Conservation (phyloP, 768 basidiomycete species). For the Albatrellus ellisii region DNA sequence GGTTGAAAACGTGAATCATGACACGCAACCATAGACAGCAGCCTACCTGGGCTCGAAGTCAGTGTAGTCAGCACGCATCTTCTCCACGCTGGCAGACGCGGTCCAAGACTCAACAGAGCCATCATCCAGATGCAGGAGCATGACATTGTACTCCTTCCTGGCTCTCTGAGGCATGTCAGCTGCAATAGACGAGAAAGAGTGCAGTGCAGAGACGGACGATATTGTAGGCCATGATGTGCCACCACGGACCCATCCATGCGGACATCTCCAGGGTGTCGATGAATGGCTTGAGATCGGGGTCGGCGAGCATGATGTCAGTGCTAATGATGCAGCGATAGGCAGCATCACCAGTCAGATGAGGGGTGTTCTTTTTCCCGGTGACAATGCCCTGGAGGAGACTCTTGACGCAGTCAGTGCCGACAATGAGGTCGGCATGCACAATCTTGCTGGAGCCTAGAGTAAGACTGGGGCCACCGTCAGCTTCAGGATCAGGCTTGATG, state of each 20-base stretch:
- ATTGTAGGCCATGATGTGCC: constrained; percentile 32
- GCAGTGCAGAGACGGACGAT: constrained; percentile 21
- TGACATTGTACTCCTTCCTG: constrained; percentile 25
- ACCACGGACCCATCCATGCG: constrained; percentile 43
- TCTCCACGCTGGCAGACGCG: constrained; percentile 27
- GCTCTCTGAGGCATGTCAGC: constrained; percentile 18
- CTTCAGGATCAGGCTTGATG: constrained; percentile 19
- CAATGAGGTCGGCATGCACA: constrained; percentile 23
- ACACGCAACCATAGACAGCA: neutral
- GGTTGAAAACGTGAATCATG: neutral
- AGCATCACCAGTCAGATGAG: constrained; percentile 43
- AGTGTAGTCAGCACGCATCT: constrained; percentile 28
- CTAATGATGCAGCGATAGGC: constrained; percentile 46
- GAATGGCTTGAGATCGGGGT: constrained; percentile 37
- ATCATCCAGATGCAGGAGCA: constrained; percentile 25
- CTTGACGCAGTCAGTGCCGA: constrained; percentile 32
- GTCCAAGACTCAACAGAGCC: constrained; percentile 30
- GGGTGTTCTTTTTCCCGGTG: constrained; percentile 30
- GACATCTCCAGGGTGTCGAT: constrained; percentile 40
- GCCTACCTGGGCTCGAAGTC: constrained; percentile 29
- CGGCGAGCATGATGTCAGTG: constrained; percentile 28
- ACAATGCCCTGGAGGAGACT: constrained; percentile 37
- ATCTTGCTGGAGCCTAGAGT: constrained; percentile 25
- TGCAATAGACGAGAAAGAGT: constrained; percentile 6
- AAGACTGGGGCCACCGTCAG: constrained; percentile 17